These are phyloP conservation scores for Ambrosia artemisiifolia DNA, from an alignment of 129 eudicot genomes.

Conservation along the genomic window DNA sequence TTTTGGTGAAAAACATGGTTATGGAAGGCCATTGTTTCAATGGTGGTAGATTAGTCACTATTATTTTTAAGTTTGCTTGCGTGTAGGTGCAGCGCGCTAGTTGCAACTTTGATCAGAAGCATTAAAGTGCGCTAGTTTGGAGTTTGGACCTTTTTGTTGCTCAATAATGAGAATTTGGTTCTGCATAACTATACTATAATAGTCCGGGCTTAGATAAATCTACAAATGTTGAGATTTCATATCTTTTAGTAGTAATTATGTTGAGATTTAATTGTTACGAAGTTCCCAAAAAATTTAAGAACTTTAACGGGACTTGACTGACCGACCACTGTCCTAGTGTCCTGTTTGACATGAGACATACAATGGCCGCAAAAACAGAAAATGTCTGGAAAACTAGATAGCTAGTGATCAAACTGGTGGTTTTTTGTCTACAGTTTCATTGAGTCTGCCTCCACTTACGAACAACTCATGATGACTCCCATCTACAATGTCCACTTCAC, in stretches of 20 bases:
- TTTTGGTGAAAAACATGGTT: neutral
- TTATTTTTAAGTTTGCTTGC: neutral
- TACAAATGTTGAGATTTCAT: neutral
- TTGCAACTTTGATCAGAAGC: neutral
- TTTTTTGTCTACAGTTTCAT: neutral
- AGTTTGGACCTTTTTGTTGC: neutral
- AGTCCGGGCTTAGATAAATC: neutral
- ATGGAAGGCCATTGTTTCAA: neutral
- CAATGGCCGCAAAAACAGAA: neutral
- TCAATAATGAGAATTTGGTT: neutral
- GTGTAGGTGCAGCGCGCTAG: neutral
- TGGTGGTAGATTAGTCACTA: constrained; percentile 5
- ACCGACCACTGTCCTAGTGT: neutral
- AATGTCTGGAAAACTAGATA: neutral
- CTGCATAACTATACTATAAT: neutral
- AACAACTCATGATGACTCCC: too few relatives aligned
- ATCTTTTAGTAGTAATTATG: neutral
- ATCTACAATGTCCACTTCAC: neutral
- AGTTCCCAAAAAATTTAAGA: neutral
- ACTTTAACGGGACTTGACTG: neutral
- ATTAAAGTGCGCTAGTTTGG: neutral
- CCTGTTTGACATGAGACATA: neutral
- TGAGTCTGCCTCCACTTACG: neutral
- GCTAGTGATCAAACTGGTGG: neutral
- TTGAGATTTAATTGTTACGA: neutral